Percentiles rank a stretch among this genome's conserved stretches.
phyloP scores from a whole-genome alignment of 2,329 filamentous ascomycete species.

The Pseudogymnoascus sp. region DNA sequence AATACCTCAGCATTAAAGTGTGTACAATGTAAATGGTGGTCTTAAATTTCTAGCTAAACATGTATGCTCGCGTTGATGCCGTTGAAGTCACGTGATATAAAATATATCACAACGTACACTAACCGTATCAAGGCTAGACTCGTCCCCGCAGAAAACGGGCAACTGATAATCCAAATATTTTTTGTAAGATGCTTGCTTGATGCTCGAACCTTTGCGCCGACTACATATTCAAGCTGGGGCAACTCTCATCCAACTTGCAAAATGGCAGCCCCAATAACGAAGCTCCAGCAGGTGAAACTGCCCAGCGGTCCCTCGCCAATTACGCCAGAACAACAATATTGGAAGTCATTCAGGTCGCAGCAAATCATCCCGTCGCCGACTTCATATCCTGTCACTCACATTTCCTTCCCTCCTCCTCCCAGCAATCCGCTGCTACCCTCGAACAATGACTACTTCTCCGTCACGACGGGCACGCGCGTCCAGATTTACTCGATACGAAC shows the following conservation, averaged over 20 bases:
- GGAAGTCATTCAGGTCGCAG: slow-evolving; percentile 89
- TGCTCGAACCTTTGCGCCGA: slow-evolving; percentile 6
- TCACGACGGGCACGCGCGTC: slow-evolving; percentile 87
- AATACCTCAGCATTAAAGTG: not conserved
- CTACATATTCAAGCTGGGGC: slow-evolving; percentile 7
- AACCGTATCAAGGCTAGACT: not conserved
- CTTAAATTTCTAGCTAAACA: not conserved
- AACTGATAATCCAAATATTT: slow-evolving; percentile 11
- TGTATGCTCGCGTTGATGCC: not conserved
- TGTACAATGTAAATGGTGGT: not conserved
- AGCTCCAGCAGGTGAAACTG: slow-evolving; percentile 59
- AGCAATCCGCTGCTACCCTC: slow-evolving; percentile 33
- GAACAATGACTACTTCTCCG: slow-evolving; percentile 69
- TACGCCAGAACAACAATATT: slow-evolving; percentile 91
- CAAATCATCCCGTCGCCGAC: slow-evolving; percentile 85
- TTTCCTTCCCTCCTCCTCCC: slow-evolving; percentile 57
- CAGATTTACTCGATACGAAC: slow-evolving; percentile 91
- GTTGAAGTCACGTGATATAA: not conserved
- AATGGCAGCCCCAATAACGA: slow-evolving; percentile 27
- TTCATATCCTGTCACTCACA: slow-evolving; percentile 81
- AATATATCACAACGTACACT: not conserved
- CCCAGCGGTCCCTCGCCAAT: slow-evolving; percentile 72
- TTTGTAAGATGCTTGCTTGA: slow-evolving; percentile 7
- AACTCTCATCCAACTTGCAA: slow-evolving; percentile 12
- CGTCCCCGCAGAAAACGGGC: not conserved